Percentiles rank a stretch among this genome's conserved stretches.
Conservation (phyloP, 1,284 basidiomycete species). For the Sporisorium iseilematis-ciliati region DNA sequence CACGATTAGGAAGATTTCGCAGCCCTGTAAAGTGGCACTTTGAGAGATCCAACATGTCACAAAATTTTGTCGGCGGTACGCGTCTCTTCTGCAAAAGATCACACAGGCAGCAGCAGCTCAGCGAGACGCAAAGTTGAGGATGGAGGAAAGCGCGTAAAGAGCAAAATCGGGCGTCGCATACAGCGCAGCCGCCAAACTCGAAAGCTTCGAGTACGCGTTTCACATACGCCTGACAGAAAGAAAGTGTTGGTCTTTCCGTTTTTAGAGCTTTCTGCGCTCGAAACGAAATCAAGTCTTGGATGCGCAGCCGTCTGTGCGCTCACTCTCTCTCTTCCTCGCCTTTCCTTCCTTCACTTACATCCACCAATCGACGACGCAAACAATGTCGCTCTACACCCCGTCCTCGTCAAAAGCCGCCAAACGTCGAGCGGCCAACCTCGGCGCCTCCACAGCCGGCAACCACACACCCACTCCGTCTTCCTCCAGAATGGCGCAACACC, state of each 20-base stretch:
- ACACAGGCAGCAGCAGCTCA: no score
- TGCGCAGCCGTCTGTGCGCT: slow-evolving; percentile 20
- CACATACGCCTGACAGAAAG: background rate
- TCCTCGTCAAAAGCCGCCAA: slow-evolving; percentile 51
- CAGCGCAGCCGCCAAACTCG: background rate
- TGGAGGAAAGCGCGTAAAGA: slow-evolving; percentile 11
- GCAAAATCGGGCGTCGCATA: slow-evolving; percentile 5
- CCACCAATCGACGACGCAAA: background rate
- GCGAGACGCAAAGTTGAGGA: background rate
- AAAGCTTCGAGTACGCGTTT: slow-evolving; percentile 3
- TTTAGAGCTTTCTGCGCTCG: no score
- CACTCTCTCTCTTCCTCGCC: no score
- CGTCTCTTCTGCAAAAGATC: background rate
- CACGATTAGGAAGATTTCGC: slow-evolving; percentile 1
- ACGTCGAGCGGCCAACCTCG: slow-evolving; percentile 34
- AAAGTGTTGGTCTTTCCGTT: slow-evolving; percentile 36
- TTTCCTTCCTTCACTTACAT: background rate
- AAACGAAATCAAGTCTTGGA: slow-evolving; percentile 14
- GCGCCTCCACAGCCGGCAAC: slow-evolving; percentile 30
- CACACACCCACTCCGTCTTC: slow-evolving; percentile 35
- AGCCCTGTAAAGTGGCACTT: background rate
- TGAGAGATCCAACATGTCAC: background rate
- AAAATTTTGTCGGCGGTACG: background rate
- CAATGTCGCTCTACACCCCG: slow-evolving; percentile 57
- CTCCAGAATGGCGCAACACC: slow-evolving; percentile 35